phyloP scores from a whole-genome alignment of 139 green algal genomes.

The Picochlorum sp. region DNA sequence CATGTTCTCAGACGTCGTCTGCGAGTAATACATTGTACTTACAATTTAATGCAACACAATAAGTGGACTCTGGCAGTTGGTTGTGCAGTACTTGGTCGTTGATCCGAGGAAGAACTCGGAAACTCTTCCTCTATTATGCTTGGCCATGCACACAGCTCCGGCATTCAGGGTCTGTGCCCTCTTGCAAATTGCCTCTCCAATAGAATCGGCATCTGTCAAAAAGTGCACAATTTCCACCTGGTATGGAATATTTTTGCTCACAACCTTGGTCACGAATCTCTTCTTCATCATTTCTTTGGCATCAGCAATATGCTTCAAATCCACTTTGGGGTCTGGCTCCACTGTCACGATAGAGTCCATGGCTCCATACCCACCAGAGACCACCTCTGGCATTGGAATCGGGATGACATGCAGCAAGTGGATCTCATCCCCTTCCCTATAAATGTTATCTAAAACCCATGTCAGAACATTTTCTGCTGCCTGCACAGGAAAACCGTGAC shows the following conservation, averaged over 20 bases:
- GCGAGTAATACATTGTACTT: constrained; percentile 41
- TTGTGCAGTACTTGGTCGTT: constrained; percentile 37
- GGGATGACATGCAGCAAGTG: constrained; percentile 35
- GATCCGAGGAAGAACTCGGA: constrained; percentile 54
- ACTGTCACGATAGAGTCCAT: constrained; percentile 26
- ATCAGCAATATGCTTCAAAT: constrained; percentile 34
- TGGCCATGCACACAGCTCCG: constrained; percentile 42
- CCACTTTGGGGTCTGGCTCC: constrained; percentile 26
- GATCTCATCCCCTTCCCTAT: constrained; percentile 26
- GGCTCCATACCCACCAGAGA: constrained; percentile 17
- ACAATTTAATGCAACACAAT: constrained; percentile 41
- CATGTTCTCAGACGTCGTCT: constrained; percentile 81
- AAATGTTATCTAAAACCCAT: constrained; percentile 28
- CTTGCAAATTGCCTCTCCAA: constrained; percentile 43
- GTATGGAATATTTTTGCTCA: constrained; percentile 24
- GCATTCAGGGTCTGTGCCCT: constrained; percentile 41
- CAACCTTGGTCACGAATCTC: constrained; percentile 36
- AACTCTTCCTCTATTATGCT: constrained; percentile 39
- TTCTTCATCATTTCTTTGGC: constrained; percentile 43
- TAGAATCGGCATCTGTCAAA: constrained; percentile 42
- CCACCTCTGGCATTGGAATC: constrained; percentile 13
- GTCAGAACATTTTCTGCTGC: constrained; percentile 22
- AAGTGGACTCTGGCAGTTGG: constrained; percentile 44
- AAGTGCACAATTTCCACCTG: constrained; percentile 51
- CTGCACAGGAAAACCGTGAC: constrained; percentile 9